A percentile compares a stretch with the other conserved stretches of the same genome.
Conservation (phyloP, 306 rosid genomes). For the Castanea crenata region DNA sequence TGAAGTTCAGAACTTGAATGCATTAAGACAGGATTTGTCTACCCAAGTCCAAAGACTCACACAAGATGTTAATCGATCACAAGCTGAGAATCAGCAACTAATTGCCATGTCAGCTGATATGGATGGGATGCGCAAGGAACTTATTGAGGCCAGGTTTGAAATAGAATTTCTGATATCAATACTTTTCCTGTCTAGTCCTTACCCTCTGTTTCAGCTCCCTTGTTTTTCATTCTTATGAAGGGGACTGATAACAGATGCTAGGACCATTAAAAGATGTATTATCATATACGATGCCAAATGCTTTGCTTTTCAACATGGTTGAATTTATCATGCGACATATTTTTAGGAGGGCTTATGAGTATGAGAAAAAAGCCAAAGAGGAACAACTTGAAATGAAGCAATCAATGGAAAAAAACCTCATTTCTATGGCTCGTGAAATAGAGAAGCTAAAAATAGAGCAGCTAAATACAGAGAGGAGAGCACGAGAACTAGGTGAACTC, state of each 20-base stretch:
- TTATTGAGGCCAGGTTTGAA: constrained; percentile 49
- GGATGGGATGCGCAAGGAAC: constrained; percentile 44
- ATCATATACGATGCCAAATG: not conserved
- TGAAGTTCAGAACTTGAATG: constrained; percentile 39
- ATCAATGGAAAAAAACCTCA: constrained; percentile 46
- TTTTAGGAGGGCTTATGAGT: constrained; percentile 48
- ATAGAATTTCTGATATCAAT: not conserved
- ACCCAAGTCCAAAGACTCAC: constrained; percentile 48
- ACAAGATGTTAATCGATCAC: constrained; percentile 30
- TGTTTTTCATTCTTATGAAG: not conserved
- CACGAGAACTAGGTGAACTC: constrained; percentile 34
- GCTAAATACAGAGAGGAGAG: constrained; percentile 29
- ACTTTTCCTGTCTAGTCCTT: constrained; percentile 7
- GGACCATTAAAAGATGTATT: constrained; percentile 1
- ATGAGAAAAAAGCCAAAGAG: constrained; percentile 43
- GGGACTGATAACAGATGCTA: not conserved
- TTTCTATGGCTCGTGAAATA: constrained; percentile 53
- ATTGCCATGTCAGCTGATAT: constrained; percentile 33
- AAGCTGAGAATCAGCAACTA: constrained; percentile 45
- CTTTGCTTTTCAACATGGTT: constrained; percentile 3
- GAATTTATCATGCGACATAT: constrained; percentile 19
- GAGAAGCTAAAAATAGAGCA: constrained; percentile 41
- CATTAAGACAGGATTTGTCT: constrained; percentile 37
- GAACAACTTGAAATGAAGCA: constrained; percentile 41
- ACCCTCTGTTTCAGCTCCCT: not conserved